Evolutionary conservation across 352 stramenopile species (phyloP).

Genomic region (Phytophthora pistaciae): DNA sequence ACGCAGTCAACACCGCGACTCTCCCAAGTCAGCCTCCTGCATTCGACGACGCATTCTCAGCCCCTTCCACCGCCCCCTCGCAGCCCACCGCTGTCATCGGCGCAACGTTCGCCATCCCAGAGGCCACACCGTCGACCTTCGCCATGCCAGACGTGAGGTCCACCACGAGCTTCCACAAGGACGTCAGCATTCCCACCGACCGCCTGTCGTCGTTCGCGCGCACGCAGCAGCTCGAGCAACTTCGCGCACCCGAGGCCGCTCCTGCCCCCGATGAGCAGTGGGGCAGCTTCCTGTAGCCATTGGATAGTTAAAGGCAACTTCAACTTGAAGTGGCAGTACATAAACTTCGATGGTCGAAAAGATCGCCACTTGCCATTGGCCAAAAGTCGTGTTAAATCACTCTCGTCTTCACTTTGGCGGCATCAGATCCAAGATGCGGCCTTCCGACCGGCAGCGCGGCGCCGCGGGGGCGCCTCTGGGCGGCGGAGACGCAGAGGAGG

Average conservation of each 20-base stretch:
- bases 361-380: slow-evolving; percentile 22
- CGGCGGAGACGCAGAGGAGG: slow-evolving; percentile 30
- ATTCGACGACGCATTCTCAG: not conserved
- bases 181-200: slow-evolving; percentile 18
- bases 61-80: too few species aligned
- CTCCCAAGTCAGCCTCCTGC: not conserved
- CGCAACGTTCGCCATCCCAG: slow-evolving; percentile 4
- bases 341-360: slow-evolving; percentile 7
- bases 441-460: slow-evolving; percentile 7
- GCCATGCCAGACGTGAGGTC: slow-evolving; percentile 21
- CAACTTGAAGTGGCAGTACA: slow-evolving; percentile 30
- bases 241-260: slow-evolving; percentile 20
- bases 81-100: not conserved
- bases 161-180: slow-evolving; percentile 31
- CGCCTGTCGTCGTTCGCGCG: slow-evolving; percentile 23
- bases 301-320: slow-evolving; percentile 29
- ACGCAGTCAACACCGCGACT: not conserved
- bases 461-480: not conserved
- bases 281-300: slow-evolving; percentile 26
- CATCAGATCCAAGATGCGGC: slow-evolving; percentile 34
- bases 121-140: slow-evolving; percentile 8
- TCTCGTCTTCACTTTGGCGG: not conserved
- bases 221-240: slow-evolving; percentile 25
- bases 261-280: slow-evolving; percentile 20
- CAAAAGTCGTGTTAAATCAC: slow-evolving; percentile 18